Conservation (phyloP, 495 filamentous ascomycete species). For the Stereocaulon alpinum region DNA sequence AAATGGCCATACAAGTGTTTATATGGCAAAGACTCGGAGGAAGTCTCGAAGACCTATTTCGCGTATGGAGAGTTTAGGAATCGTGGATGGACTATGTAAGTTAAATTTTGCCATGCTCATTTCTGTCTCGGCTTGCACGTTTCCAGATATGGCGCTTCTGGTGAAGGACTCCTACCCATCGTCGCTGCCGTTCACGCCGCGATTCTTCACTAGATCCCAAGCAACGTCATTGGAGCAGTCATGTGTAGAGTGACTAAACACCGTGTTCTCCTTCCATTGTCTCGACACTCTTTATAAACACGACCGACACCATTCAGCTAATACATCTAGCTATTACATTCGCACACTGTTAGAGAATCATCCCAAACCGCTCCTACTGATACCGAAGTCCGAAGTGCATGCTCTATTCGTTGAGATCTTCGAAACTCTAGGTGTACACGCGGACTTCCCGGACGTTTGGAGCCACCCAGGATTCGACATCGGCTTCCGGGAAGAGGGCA, state of each 20-base stretch:
- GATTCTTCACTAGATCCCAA: background rate
- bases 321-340: conserved; percentile 52
- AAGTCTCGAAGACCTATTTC: conserved; percentile 45
- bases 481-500: conserved; percentile 44
- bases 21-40: conserved; percentile 33
- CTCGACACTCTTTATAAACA: background rate
- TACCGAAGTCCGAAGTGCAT: conserved; percentile 52
- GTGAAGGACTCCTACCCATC: too few species aligned
- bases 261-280: background rate
- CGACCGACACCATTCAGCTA: background rate
- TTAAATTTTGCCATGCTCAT: conserved; percentile 11
- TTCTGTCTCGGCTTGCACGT: background rate
- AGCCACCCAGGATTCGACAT: conserved; percentile 42
- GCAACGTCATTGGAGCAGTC: background rate
- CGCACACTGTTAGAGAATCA: conserved; percentile 35
- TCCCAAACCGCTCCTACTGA: conserved; percentile 47
- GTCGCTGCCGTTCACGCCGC: too few species aligned
- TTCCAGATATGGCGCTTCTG: background rate
- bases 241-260: background rate
- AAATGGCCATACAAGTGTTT: conserved; percentile 53
- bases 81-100: conserved; percentile 67
- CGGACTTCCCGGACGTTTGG: conserved; percentile 41
- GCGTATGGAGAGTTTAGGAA: conserved; percentile 47
- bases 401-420: conserved; percentile 52
- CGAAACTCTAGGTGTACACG: conserved; percentile 30